phyloP scores from a whole-genome alignment of 306 rosid genomes.

The Cucumis hystrix region DNA sequence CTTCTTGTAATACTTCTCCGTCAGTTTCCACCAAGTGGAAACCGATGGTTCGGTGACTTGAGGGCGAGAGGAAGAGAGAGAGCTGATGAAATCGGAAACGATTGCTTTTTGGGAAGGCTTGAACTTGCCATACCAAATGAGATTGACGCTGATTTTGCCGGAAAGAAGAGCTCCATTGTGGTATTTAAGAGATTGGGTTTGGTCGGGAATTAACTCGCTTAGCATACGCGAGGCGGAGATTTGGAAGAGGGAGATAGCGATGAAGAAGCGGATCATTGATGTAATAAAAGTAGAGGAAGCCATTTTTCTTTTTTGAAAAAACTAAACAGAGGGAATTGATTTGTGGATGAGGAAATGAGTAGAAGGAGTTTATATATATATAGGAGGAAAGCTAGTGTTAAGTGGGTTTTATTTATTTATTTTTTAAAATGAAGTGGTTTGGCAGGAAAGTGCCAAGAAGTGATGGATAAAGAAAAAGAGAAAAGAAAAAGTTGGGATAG shows the following conservation, averaged over 20 bases:
- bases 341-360: not conserved
- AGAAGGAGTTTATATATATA: conserved; percentile 20
- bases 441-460: not conserved
- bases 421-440: not conserved
- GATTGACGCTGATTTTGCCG: conserved; percentile 60
- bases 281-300: not conserved
- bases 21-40: conserved; percentile 70
- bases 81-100: conserved; percentile 49
- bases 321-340: not conserved
- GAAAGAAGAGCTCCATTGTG: conserved; percentile 73
- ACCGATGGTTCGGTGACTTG: conserved; percentile 39
- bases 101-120: conserved; percentile 68
- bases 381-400: not conserved
- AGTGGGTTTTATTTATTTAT: not conserved
- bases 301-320: conserved; percentile 12
- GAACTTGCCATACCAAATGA: conserved; percentile 75
- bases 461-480: not conserved
- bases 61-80: conserved; percentile 18
- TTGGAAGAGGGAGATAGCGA: conserved; percentile 19
- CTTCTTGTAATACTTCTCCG: conserved; percentile 62
- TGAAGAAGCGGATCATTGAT: conserved; percentile 4
- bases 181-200: conserved; percentile 50
- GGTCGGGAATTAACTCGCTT: conserved; percentile 35
- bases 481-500: not conserved
- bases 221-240: conserved; percentile 41